phyloP scores from a whole-genome alignment of 108 stramenopile genomes.

The Fistulifera solaris region DNA sequence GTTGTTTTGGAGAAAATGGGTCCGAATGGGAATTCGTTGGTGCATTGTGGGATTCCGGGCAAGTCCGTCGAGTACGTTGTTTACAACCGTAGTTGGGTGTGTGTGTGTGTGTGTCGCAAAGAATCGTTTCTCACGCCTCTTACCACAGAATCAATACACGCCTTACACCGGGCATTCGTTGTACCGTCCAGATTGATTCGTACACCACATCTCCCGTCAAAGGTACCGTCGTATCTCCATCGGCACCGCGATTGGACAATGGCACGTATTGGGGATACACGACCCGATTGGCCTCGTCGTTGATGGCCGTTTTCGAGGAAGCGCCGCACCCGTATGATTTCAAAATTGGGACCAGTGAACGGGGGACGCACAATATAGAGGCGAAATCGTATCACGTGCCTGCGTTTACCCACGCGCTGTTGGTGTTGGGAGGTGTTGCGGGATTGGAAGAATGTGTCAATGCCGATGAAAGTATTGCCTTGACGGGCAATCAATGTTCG shows the following conservation, averaged over 20 bases:
- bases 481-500: slow-evolving; percentile 70
- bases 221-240: slow-evolving; percentile 75
- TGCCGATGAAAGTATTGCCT: slow-evolving; percentile 80
- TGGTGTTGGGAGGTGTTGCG: slow-evolving; percentile 95
- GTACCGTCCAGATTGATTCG: slow-evolving; percentile 77
- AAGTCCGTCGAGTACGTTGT: slow-evolving; percentile 68
- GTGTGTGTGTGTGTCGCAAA: not conserved
- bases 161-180: slow-evolving; percentile 76
- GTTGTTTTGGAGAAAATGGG: slow-evolving; percentile 62
- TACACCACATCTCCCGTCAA: slow-evolving; percentile 44
- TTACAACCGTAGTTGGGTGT: no score
- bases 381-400: slow-evolving; percentile 54
- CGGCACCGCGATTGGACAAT: slow-evolving; percentile 74
- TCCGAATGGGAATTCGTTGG: slow-evolving; percentile 35
- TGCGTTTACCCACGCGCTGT: slow-evolving; percentile 65
- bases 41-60: slow-evolving; percentile 78
- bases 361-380: slow-evolving; percentile 77
- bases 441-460: slow-evolving; percentile 96
- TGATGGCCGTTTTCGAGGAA: slow-evolving; percentile 79
- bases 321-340: slow-evolving; percentile 89
- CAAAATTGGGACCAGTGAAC: slow-evolving; percentile 92
- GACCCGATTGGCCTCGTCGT: slow-evolving; percentile 77
- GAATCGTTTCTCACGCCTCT: slow-evolving; percentile 1
- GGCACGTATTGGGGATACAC: slow-evolving; percentile 97
- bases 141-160: slow-evolving; percentile 53